Evolutionary conservation across 176 grass and related monocot genomes (phyloP).

Genomic region (Typha latifolia): DNA sequence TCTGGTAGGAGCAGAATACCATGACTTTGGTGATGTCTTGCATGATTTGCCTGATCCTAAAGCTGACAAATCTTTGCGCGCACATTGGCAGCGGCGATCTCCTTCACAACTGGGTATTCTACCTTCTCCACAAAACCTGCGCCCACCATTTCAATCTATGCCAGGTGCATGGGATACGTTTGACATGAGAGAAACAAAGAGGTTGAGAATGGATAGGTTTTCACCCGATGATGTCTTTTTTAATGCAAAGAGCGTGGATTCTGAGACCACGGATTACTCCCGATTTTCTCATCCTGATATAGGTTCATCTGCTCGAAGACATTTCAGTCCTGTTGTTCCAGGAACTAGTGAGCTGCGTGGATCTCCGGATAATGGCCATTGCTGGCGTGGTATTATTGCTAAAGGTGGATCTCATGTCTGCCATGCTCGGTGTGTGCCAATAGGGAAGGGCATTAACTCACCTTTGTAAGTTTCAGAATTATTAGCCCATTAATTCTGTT

Average conservation of each 20-base stretch:
- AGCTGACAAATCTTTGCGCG: conserved; percentile 9
- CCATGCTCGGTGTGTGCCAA: conserved; percentile 72
- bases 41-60: conserved; percentile 11
- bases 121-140: conserved; percentile 21
- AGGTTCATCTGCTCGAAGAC: conserved; percentile 29
- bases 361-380: conserved; percentile 36
- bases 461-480: conserved; percentile 48
- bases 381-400: conserved; percentile 65
- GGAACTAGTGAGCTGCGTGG: conserved; percentile 28
- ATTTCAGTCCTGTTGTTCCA: conserved; percentile 45
- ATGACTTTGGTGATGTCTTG: conserved; percentile 25
- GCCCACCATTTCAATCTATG: conserved; percentile 9
- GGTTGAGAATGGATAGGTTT: conserved; percentile 28
- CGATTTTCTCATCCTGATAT: conserved; percentile 28
- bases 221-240: no score
- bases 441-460: conserved; percentile 56
- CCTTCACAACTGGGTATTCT: conserved; percentile 44
- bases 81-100: conserved; percentile 6
- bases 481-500: not conserved
- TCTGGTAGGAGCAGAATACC: conserved; percentile 27
- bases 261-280: conserved; percentile 4
- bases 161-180: conserved; percentile 30
- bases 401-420: conserved; percentile 91
- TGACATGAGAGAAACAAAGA: conserved; percentile 50
- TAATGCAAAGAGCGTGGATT: not conserved